Base-by-base conservation (phyloP, 345 rosid genomes). In the Gossypium thurberi region DNA sequence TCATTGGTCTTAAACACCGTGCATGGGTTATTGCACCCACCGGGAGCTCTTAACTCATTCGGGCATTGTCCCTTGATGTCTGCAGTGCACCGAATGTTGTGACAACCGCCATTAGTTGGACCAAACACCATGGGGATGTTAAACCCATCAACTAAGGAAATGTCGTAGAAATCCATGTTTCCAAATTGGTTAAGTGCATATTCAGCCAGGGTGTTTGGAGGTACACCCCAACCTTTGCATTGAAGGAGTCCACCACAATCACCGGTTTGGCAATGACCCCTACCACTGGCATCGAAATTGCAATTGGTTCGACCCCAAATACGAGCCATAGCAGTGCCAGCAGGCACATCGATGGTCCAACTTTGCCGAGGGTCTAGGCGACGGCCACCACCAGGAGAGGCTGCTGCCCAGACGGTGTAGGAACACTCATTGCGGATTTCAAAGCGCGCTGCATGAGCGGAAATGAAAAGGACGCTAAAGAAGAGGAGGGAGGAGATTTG, bases 21-120 rank as follows among this genome's bases (percentile, higher is more conserved):
- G 60, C 91, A 89, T 0, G 94, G 89, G 71, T 87, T 73, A 76
- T 79, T 72, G 57, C 88, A 75, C 21, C 82, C 78, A 0, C 79
- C 82, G 0, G 80, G 82, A 0, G 84, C 81, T 74, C 65, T 83
- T 1, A 91, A 65, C 2, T 3, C 75, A 37, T 25, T 52, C 0
- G 97, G 94, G 21, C 92, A 87, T 80, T 89, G 89, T 15, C 90
- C 84, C 3, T 81, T 84, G 26, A 87, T 84, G 72, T 86, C 83
- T 0, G 90, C 92, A 0, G 74, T 69, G 63, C 97, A 91, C 50
- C 78, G 23, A 2, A 90, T 82, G 4, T 78, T 78, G n/a, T 74
- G 83, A 46, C 89, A 84, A n/a, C 61, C 69, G 0, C 83, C 77
- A 0, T 63, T 71, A 0, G 87, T 83, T 17, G 93, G 89, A 33